Evolutionary conservation across 768 basidiomycete genomes (phyloP), one percentile per base, ranked within the genome.

Genomic region (Podaxis sp.): DNA sequence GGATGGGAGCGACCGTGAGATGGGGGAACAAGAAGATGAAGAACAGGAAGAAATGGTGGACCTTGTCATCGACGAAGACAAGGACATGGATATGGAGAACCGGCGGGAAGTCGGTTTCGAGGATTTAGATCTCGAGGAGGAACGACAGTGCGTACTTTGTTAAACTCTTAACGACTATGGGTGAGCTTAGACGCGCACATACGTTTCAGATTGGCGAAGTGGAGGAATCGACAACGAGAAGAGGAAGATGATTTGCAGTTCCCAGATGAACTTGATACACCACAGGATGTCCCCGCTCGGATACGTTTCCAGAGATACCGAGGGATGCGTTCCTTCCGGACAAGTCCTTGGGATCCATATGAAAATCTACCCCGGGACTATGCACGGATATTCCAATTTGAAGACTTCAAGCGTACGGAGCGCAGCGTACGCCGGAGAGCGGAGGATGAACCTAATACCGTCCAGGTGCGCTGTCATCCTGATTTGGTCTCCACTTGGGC

Each of bases 281-380:
- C 96, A 0, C 86, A 87, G 66, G 91, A 98, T 61, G 77, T 88
- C 10, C 77, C 91, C 1, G 96, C 96, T 2, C 80, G 84, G 17
- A 83, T 82, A 10, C 86, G 97, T 11, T 99, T 99, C 77, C 93
- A 94, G 69, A 85, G 96, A 53, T 99, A 88, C 73, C 87, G 96
- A 62, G 96, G 96, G 7, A 74, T 99, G 76, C 87, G 87, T 52
- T 95, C 92, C 13, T 93, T 99, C 82, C 80, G 96, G 40, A 99
- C 96, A 5, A 95, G 93, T 71, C 93, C 93, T 40, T 99, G 96
- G 97, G 97, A 99, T 73, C 89, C 96, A 7, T 98, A 90, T 68
- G 96, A 99, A 75, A 96, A 96, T 70, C 80, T 99, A 11, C 96
- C 96, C 12, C 77, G 89, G 55, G 95, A 99, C 72, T 99, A 99